These are phyloP conservation scores for Zea mays DNA, from an alignment of 176 grass and related monocot species.

Conservation along the genomic window DNA sequence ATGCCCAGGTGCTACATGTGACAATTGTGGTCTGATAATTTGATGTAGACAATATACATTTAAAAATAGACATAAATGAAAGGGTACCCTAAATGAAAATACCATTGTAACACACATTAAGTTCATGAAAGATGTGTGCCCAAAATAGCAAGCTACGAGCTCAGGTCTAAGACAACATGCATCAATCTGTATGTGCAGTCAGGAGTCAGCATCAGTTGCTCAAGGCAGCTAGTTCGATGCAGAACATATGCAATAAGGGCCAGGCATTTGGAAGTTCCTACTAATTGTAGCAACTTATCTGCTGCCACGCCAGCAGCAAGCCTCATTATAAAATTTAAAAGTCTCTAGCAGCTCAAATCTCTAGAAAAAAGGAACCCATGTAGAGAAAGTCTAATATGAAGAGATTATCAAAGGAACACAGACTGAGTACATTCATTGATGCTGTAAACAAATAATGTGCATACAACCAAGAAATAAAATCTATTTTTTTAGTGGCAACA, in stretches of 20 bases:
- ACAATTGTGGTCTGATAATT: neutral
- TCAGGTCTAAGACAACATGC: conserved; percentile 1
- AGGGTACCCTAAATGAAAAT: neutral
- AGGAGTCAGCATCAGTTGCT: conserved; percentile 6
- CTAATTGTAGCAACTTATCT: neutral
- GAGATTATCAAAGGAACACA: neutral
- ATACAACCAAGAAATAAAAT: conserved; percentile 15
- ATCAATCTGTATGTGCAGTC: conserved; percentile 6
- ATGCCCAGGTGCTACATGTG: conserved; percentile 8
- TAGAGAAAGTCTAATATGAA: conserved; percentile 6
- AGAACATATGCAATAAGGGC: conserved; percentile 8
- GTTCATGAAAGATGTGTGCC: conserved; percentile 16
- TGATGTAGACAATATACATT: neutral
- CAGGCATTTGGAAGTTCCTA: conserved; percentile 10
- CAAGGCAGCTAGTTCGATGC: neutral
- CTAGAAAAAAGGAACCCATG: conserved; percentile 13
- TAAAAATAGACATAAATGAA: neutral
- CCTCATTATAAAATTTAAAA: neutral
- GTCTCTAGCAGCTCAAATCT: neutral
- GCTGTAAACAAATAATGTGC: neutral
- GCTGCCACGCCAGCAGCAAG: conserved; percentile 30
- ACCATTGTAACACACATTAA: neutral
- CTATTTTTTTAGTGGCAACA: neutral
- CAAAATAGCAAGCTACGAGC: neutral
- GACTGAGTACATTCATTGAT: conserved; percentile 13